Conservation (phyloP, 1,284 basidiomycete species). For the Cutaneotrichosporon sp. region DNA sequence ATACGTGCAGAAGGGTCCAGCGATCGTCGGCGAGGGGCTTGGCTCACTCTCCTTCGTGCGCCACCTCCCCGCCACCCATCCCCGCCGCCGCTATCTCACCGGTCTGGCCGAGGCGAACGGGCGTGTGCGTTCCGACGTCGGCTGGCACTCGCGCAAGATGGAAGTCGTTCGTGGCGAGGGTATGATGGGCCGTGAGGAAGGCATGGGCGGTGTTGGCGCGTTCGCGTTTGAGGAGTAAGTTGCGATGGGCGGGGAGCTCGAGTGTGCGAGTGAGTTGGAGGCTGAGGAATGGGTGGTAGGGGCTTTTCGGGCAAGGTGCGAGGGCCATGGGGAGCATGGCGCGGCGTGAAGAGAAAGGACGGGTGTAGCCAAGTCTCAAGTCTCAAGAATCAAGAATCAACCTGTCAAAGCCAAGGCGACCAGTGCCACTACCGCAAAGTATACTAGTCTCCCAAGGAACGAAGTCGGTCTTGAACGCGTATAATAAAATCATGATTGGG, state of each 20-base stretch:
- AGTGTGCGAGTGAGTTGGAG: background rate
- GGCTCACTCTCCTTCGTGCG: slow-evolving; percentile 31
- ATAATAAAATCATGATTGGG: slow-evolving; percentile 2
- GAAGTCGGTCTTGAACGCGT: background rate
- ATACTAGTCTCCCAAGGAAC: too few relatives aligned
- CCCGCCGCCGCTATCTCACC: slow-evolving; percentile 64
- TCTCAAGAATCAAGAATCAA: too few relatives aligned
- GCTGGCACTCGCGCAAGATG: slow-evolving; percentile 97
- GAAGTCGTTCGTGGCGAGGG: slow-evolving; percentile 88
- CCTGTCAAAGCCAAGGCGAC: too few relatives aligned
- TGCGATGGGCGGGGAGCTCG: background rate
- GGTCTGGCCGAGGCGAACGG: slow-evolving; percentile 75
- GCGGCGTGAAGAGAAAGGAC: too few relatives aligned
- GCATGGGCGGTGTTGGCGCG: slow-evolving; percentile 85
- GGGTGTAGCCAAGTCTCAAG: too few relatives aligned
- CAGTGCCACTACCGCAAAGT: too few relatives aligned
- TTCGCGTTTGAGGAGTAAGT: slow-evolving; percentile 63
- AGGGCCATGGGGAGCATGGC: too few relatives aligned
- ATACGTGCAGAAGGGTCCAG: background rate
- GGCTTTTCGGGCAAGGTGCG: background rate
- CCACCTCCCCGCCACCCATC: slow-evolving; percentile 53
- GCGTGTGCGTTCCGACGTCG: slow-evolving; percentile 80
- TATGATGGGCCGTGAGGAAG: slow-evolving; percentile 85
- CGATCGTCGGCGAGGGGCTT: slow-evolving; percentile 9
- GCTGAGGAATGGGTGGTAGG: too few relatives aligned